A percentile compares a stretch with the other conserved stretches of the same genome.
Conservation (phyloP, 2,329 filamentous ascomycete genomes). For the Pseudofabraea citricarpa region DNA sequence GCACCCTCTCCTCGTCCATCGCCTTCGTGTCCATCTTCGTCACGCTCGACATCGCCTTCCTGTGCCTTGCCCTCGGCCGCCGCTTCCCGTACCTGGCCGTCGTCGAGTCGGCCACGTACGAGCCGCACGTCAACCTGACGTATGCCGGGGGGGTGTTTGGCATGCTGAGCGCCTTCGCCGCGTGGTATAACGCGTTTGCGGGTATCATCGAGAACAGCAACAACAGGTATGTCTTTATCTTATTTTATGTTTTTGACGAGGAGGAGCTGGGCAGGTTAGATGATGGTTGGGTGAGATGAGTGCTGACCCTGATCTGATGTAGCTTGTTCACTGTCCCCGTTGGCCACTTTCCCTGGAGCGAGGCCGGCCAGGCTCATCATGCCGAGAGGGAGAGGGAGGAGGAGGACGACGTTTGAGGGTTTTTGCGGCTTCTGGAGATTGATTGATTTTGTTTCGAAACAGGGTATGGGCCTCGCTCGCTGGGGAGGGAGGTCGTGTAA, state of each 20-base stretch:
- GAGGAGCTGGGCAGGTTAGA: neutral
- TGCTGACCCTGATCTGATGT: neutral
- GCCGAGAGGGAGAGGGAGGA: neutral
- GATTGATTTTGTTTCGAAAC: too few species aligned
- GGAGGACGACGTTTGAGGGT: neutral
- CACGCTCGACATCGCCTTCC: slow-evolving; percentile 69
- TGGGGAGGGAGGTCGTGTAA: too few species aligned
- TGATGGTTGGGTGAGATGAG: neutral
- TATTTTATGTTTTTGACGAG: neutral
- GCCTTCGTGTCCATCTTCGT: slow-evolving; percentile 78
- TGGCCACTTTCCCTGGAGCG: slow-evolving; percentile 10
- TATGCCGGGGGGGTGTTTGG: slow-evolving; percentile 52
- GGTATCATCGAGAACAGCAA: slow-evolving; percentile 42
- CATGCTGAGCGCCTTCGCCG: slow-evolving; percentile 48
- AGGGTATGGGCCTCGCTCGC: too few species aligned
- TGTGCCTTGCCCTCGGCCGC: slow-evolving; percentile 66
- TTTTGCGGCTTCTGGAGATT: too few species aligned
- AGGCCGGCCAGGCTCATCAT: neutral
- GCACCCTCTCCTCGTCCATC: slow-evolving; percentile 71
- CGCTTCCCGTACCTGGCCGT: slow-evolving; percentile 42
- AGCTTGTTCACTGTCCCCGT: slow-evolving; percentile 12
- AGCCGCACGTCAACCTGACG: slow-evolving; percentile 34
- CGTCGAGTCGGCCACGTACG: slow-evolving; percentile 11
- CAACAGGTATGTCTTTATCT: slow-evolving; percentile 10
- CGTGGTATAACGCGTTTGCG: slow-evolving; percentile 55